Evolutionary conservation across 2,329 filamentous ascomycete genomes (phyloP).

Genomic region (Fusarium sororula): DNA sequence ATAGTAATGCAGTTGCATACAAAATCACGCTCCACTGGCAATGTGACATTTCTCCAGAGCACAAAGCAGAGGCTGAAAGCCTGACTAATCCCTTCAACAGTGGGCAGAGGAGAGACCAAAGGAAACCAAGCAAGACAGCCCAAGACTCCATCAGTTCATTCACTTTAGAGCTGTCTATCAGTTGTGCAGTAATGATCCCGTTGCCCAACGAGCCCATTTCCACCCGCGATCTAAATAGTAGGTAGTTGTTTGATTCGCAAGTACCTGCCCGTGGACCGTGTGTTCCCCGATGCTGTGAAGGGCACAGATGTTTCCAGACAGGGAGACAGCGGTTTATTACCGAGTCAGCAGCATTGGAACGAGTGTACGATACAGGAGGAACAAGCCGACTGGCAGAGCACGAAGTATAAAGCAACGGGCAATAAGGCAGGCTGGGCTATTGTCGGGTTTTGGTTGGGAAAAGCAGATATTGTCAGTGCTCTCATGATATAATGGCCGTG

Average conservation of each 20-base stretch:
- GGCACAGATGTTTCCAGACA: neutral
- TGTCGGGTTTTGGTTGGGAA: neutral
- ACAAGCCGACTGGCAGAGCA: neutral
- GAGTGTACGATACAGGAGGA: neutral
- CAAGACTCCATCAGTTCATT: neutral
- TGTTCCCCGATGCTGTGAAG: neutral
- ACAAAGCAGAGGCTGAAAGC: neutral
- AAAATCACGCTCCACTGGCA: neutral
- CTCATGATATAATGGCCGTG: slow-evolving; percentile 2
- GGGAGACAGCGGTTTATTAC: too few species aligned
- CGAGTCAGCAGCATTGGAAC: neutral
- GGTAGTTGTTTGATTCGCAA: neutral
- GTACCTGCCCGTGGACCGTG: neutral
- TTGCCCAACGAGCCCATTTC: neutral
- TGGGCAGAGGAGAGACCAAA: neutral
- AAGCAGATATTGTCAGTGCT: neutral
- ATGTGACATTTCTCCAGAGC: neutral
- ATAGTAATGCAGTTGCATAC: neutral
- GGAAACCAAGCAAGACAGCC: neutral
- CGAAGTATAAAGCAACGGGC: neutral
- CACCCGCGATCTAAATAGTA: neutral
- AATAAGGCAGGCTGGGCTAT: neutral
- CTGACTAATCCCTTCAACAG: neutral
- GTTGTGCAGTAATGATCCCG: neutral
- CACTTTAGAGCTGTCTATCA: neutral